phyloP scores from a whole-genome alignment of 495 filamentous ascomycete genomes.

The Penicilliopsis zonata region DNA sequence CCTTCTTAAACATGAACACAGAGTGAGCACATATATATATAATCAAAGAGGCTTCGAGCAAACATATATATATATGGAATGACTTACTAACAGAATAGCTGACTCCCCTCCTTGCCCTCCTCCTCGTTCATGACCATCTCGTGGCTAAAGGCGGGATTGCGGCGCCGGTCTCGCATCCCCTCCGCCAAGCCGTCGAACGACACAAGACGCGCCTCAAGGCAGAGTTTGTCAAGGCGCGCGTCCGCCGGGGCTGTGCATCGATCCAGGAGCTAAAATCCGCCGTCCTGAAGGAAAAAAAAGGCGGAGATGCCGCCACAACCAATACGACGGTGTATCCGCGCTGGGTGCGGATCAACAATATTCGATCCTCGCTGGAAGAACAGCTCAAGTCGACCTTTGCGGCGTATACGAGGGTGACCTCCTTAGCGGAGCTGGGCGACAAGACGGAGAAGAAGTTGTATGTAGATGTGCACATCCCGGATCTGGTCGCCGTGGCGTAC shows the following conservation, averaged over 20 bases:
- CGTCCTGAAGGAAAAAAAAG: slow-evolving; percentile 31
- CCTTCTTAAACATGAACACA: slow-evolving; percentile 61
- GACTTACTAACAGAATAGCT: slow-evolving; percentile 50
- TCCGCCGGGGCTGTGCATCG: slow-evolving; percentile 55
- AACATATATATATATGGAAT: slow-evolving; percentile 3
- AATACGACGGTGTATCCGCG: slow-evolving; percentile 46
- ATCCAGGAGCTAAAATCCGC: slow-evolving; percentile 48
- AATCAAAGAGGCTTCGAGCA: too few species aligned
- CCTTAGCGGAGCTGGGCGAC: slow-evolving; percentile 27
- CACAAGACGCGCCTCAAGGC: slow-evolving; percentile 73
- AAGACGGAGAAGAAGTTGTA: slow-evolving; percentile 28
- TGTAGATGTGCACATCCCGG: slow-evolving; percentile 67
- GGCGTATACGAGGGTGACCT: slow-evolving; percentile 36
- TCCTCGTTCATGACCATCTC: slow-evolving; percentile 79
- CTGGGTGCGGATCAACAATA: slow-evolving; percentile 80
- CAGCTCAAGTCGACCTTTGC: slow-evolving; percentile 60
- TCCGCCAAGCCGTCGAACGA: slow-evolving; percentile 58
- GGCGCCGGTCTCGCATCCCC: slow-evolving; percentile 60
- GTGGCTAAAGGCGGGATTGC: slow-evolving; percentile 70
- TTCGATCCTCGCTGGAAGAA: slow-evolving; percentile 55
- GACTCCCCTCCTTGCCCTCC: slow-evolving; percentile 63
- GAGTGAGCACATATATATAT: slow-evolving; percentile 42
- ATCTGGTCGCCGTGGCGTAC: slow-evolving; percentile 68
- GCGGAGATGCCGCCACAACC: slow-evolving; percentile 6
- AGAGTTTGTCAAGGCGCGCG: slow-evolving; percentile 67